Conservation (phyloP, 805 yeast genomes). For the Ogataea nakhonphanomensis region DNA sequence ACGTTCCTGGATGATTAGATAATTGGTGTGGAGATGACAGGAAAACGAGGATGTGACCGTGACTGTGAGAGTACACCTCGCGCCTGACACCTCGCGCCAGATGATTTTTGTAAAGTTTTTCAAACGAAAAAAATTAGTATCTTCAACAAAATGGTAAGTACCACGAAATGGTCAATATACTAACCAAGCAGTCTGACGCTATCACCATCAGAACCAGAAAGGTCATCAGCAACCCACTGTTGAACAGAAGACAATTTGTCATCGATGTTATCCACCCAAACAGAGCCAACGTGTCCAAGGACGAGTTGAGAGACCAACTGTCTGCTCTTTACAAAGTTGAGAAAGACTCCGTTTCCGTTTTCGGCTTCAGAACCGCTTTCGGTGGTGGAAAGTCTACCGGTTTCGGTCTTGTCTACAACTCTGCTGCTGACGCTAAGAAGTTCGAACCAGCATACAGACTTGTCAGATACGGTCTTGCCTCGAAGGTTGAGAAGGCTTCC, state of each 20-base stretch:
- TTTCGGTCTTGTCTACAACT: slow-evolving; percentile 98
- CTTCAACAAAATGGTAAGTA: slow-evolving; percentile 17
- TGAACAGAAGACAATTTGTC: slow-evolving; percentile 99
- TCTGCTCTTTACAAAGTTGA: slow-evolving; percentile 63
- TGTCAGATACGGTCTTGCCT: slow-evolving; percentile 97
- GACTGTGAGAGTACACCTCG: slow-evolving; percentile 9
- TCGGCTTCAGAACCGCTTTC: slow-evolving; percentile 98
- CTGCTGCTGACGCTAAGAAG: slow-evolving; percentile 95
- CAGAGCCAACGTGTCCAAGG: slow-evolving; percentile 99
- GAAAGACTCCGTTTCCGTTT: slow-evolving; percentile 79
- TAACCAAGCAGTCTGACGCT: slow-evolving; percentile 80
- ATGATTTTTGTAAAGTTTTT: slow-evolving; percentile 10
- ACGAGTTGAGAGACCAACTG: slow-evolving; percentile 84
- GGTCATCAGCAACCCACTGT: slow-evolving; percentile 98
- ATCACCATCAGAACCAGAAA: slow-evolving; percentile 99
- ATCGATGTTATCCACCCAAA: slow-evolving; percentile 99
- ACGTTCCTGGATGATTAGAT: no score
- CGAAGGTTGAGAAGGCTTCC: slow-evolving; percentile 93
- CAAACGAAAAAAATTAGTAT: slow-evolving; percentile 11
- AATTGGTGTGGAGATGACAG: no score
- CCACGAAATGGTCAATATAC: slow-evolving; percentile 6
- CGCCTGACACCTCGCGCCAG: slow-evolving; percentile 9
- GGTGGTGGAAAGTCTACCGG: slow-evolving; percentile 99
- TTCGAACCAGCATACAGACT: slow-evolving; percentile 99
- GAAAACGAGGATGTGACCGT: background rate